Evolutionary conservation across 208 protist species (phyloP).

Genomic region (Trichomonas vaginalis): DNA sequence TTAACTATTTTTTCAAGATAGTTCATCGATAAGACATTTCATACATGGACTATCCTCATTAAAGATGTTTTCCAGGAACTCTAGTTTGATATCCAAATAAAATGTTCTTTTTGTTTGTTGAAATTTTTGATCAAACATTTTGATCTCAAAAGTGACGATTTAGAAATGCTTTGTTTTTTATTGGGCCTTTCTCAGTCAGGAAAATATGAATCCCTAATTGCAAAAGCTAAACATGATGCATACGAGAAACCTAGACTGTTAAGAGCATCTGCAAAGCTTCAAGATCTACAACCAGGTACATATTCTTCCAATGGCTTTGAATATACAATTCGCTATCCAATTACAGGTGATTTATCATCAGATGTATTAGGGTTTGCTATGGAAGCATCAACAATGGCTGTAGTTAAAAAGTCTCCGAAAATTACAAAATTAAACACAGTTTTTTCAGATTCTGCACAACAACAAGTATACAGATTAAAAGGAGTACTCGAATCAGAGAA

Average conservation of each 20-base stretch:
- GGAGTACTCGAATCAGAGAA: background rate
- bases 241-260: background rate
- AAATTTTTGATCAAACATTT: too few relatives aligned
- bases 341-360: background rate
- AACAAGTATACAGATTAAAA: background rate
- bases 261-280: background rate
- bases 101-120: too few relatives aligned
- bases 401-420: background rate
- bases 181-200: background rate
- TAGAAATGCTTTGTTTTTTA: background rate
- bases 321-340: background rate
- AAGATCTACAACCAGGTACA: background rate
- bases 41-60: too few relatives aligned
- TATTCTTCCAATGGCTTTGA: background rate
- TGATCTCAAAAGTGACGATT: background rate
- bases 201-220: background rate
- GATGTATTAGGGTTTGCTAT: background rate
- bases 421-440: background rate
- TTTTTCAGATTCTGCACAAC: background rate
- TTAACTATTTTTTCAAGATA: too few relatives aligned
- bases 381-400: background rate
- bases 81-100: too few relatives aligned
- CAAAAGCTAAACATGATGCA: background rate
- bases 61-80: too few relatives aligned
- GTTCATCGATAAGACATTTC: too few relatives aligned